A percentile compares a stretch with the other conserved stretches of the same genome.
These are phyloP conservation scores for Pleurotus cornucopiae DNA, from an alignment of 768 basidiomycete species.

Conservation along the genomic window DNA sequence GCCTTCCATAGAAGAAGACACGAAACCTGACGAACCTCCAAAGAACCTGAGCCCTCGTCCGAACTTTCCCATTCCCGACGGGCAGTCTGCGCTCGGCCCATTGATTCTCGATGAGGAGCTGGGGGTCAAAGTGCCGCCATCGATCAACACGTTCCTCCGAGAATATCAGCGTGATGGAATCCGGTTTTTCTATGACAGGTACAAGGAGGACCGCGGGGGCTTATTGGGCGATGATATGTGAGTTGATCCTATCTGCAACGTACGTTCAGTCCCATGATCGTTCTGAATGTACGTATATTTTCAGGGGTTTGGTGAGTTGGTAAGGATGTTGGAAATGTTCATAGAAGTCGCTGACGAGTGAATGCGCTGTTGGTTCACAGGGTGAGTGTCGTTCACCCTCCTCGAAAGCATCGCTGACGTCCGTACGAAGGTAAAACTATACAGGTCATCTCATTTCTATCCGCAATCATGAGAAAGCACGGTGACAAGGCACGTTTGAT, in stretches of 20 bases:
- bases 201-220: conserved; percentile 64
- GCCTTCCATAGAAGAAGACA: conserved; percentile 15
- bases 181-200: conserved; percentile 74
- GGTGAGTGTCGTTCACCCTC: not conserved
- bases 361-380: not conserved
- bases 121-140: conserved; percentile 51
- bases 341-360: not conserved
- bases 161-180: conserved; percentile 89
- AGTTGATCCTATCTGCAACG: conserved; percentile 30
- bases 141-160: conserved; percentile 84
- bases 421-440: conserved; percentile 78
- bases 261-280: not conserved
- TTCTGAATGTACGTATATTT: too few relatives aligned
- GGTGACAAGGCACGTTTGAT: conserved; percentile 35
- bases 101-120: conserved; percentile 43
- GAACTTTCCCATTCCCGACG: conserved; percentile 43
- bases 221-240: conserved; percentile 98
- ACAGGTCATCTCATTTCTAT: conserved; percentile 84
- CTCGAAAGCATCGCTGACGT: not conserved
- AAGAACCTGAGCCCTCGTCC: conserved; percentile 48
- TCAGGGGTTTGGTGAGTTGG: conserved; percentile 14
- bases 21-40: conserved; percentile 23
- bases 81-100: conserved; percentile 38
- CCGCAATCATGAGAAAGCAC: conserved; percentile 86
- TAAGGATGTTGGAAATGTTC: conserved; percentile 18